These are phyloP conservation scores for Phytophthora vignae DNA, from an alignment of 352 stramenopile genomes.

Conservation along the genomic window DNA sequence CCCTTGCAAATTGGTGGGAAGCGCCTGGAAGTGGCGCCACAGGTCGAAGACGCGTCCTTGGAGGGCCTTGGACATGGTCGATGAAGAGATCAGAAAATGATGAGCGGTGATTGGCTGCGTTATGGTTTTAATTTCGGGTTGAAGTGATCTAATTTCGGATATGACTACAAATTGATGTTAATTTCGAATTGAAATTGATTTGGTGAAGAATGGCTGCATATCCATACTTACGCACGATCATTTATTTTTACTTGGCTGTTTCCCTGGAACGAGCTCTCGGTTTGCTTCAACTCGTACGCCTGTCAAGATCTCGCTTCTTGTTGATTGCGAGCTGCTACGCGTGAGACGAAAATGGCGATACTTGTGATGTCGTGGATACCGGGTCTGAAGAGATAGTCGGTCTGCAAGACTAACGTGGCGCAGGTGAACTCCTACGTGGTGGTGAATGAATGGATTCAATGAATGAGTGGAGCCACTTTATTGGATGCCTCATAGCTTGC, in stretches of 20 bases:
- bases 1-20: constrained; percentile 25
- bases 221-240: neutral
- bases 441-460: neutral
- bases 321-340: constrained; percentile 6
- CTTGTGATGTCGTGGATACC: neutral
- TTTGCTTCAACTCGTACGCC: neutral
- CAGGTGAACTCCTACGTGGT: neutral
- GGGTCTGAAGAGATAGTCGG: constrained; percentile 16
- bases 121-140: neutral
- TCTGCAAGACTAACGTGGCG: constrained; percentile 11
- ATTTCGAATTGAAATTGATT: neutral
- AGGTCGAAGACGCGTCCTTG: constrained; percentile 50
- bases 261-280: neutral
- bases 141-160: neutral
- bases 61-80: constrained; percentile 29
- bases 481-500: neutral
- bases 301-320: constrained; percentile 1
- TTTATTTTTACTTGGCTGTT: neutral
- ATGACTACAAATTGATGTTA: neutral
- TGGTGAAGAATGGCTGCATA: neutral
- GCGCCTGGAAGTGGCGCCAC: constrained; percentile 44
- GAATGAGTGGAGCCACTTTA: neutral
- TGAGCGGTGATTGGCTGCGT: neutral
- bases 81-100: neutral
- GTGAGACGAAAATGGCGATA: neutral